Evolutionary conservation across 148 eudicot genomes (phyloP).

Genomic region (Vaccinium myrtillus): DNA sequence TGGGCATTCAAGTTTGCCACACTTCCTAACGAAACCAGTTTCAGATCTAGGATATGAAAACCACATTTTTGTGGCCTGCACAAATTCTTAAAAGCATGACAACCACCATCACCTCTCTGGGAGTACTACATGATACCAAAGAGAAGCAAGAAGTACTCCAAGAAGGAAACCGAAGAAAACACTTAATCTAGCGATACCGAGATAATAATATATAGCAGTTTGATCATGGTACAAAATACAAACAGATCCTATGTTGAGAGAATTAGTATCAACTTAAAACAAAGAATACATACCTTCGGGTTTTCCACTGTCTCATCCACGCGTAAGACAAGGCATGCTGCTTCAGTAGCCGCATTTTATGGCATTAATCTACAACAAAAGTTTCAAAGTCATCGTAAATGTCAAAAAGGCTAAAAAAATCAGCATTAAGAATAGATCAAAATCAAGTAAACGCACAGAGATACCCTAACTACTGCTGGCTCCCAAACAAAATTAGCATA

Average conservation of each 20-base stretch:
- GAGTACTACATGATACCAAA: not conserved
- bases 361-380: constrained; percentile 70
- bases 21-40: not conserved
- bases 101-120: not conserved
- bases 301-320: constrained; percentile 96
- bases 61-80: not conserved
- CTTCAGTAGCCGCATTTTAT: constrained; percentile 99
- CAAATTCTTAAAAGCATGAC: not conserved
- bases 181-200: not conserved
- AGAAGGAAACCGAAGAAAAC: not conserved
- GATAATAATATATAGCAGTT: not conserved
- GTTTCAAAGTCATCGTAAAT: not conserved
- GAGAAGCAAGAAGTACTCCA: not conserved
- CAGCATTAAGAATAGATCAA: not conserved
- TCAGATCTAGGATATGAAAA: too few species aligned
- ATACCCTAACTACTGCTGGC: constrained; percentile 95
- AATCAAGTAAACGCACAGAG: not conserved
- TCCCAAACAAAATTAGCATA: constrained; percentile 97
- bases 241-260: not conserved
- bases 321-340: constrained; percentile 86
- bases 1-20: not conserved
- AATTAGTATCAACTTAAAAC: not conserved
- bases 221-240: not conserved
- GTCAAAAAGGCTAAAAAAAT: constrained; percentile 3
- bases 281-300: constrained; percentile 65